Percentiles rank a stretch among this genome's conserved stretches.
phyloP scores from a whole-genome alignment of 2,329 filamentous ascomycete genomes.

The Penicillium sp. region DNA sequence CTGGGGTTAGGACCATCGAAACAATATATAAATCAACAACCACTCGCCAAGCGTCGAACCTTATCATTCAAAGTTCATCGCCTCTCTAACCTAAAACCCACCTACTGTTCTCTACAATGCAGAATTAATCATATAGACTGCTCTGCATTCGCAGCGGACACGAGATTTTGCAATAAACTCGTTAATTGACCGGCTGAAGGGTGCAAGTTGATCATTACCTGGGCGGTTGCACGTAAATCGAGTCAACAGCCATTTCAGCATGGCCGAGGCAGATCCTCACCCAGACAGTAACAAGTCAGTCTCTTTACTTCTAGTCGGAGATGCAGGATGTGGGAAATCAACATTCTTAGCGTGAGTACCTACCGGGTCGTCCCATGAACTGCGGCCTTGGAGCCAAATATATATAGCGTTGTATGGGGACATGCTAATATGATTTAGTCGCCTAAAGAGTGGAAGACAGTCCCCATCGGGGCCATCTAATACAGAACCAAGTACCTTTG shows the following conservation, averaged over 20 bases:
- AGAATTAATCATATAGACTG: not conserved
- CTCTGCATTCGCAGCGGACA: not conserved
- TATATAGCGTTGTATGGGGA: not conserved
- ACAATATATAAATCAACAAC: not conserved
- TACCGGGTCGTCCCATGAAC: slow-evolving; percentile 13
- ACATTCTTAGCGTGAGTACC: slow-evolving; percentile 59
- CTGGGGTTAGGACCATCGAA: not conserved
- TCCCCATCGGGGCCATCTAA: slow-evolving; percentile 15
- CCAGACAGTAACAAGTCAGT: slow-evolving; percentile 23
- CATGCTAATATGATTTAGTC: slow-evolving; percentile 8
- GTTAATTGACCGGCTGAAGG: not conserved
- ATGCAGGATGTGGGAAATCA: slow-evolving; percentile 60
- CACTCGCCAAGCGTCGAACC: not conserved
- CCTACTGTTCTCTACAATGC: not conserved
- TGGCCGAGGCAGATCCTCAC: slow-evolving; percentile 3
- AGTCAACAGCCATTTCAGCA: not conserved
- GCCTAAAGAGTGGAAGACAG: slow-evolving; percentile 20
- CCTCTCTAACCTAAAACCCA: not conserved
- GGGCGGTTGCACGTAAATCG: not conserved
- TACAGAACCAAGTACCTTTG: slow-evolving; percentile 36
- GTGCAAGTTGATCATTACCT: not conserved
- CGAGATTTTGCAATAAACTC: not conserved
- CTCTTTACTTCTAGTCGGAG: slow-evolving; percentile 56
- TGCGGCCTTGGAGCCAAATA: not conserved
- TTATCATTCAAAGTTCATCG: not conserved